Evolutionary conservation across 306 rosid species (phyloP), one percentile per base, ranked within the genome.

Genomic region (Adenanthera pavonina): DNA sequence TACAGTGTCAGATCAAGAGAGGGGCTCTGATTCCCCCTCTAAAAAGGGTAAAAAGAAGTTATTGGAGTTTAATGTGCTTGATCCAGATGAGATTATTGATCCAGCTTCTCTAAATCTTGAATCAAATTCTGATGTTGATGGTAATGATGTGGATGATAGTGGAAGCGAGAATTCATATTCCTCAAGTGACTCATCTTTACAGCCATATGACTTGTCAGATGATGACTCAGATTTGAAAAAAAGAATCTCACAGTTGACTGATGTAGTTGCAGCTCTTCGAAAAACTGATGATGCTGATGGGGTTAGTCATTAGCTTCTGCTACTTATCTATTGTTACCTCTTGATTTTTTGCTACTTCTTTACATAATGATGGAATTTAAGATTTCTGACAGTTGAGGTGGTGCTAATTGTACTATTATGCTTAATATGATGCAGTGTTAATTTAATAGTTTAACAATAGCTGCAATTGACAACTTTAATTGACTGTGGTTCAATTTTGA

Each of bases 71-170:
- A 86, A 87, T 82, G 81, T 84, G 83, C 89, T 88, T 86, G 97
- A 95, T 88, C 98, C 99, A 30, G 99, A 93, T 20, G 99, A 95
- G 87, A 89, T 95, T 72, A 78, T 95, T 81, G 99, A 95, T 88
- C 97, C 90, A 56, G 92, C 86, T 47, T 82, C 91, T 53, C 88
- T 95, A 75, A 85, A 85, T 87, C 82, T 78, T 81, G 96, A 89
- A 69, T 87, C 89, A 6, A 83, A 83, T 80, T 79, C 81, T 54
- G 88, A 89, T 59, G 72, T 90, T 52, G 90, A 85, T 78, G 80
- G 49, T 65, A 75, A 65, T 36, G 89, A 82, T 13, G 6, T 59
- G 65, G 65, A 59, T 59, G 92, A 89, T 40, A 86, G 75, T 89
- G 94, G 75, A n/a, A 92, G 98, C 81, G 97, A 90, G 84, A 71